A percentile compares a stretch with the other conserved stretches of the same genome.
Conservation (phyloP, 192 early-diverging fungal species). For the Coemansia sp. region DNA sequence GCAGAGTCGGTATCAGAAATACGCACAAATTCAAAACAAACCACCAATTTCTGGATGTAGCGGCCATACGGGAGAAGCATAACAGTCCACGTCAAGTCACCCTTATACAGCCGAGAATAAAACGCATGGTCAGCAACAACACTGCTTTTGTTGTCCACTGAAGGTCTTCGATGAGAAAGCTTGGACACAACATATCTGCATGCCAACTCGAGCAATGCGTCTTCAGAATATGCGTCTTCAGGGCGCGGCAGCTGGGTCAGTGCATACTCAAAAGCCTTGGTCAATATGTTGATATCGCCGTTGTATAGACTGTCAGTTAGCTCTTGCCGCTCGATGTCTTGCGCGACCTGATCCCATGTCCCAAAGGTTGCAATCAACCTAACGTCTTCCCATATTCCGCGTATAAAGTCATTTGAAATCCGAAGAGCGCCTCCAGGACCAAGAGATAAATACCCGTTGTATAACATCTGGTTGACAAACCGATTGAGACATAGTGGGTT, state of each 20-base stretch:
- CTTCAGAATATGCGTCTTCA: neutral
- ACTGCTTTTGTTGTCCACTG: neutral
- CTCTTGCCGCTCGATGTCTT: constrained; percentile 1
- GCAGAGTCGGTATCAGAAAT: neutral
- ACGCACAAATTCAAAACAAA: neutral
- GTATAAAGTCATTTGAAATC: neutral
- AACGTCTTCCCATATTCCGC: constrained; percentile 8
- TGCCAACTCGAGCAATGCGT: neutral
- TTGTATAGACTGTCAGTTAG: constrained; percentile 7
- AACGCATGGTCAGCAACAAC: neutral
- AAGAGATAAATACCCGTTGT: neutral
- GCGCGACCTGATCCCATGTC: neutral
- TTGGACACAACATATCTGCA: constrained; percentile 3
- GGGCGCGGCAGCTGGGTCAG: neutral
- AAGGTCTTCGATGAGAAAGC: neutral
- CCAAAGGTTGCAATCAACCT: constrained; percentile 4
- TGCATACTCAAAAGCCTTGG: neutral
- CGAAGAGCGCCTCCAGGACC: neutral
- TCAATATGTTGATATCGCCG: neutral
- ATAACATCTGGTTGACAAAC: neutral
- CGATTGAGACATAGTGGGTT: neutral
- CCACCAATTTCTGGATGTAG: neutral
- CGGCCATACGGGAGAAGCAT: neutral
- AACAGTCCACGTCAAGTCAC: neutral
- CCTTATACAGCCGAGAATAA: neutral